Base-by-base conservation (phyloP, 257 asterid species). In the Nicotiana otophora region DNA sequence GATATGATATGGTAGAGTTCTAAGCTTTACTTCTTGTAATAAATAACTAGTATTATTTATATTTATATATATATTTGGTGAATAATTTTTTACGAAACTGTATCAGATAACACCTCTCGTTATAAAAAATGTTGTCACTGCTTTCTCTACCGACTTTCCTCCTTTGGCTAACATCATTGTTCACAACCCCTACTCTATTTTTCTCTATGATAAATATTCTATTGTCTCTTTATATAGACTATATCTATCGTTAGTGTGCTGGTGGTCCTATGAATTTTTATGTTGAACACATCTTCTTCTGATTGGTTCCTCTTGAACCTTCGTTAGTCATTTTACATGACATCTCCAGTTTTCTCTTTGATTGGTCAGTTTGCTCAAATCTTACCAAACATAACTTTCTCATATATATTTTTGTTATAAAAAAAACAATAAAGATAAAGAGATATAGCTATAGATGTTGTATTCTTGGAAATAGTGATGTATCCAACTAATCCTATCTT, bases 401-500 rank as follows among this genome's bases (percentile, higher is more conserved):
- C 60, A 70, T n/a, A 42, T 46, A 14, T 42, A 72, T 42, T 68
- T 46, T 72, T 19, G 12, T 20, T 46, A 5, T 5, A 7, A 39
- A 0, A 23, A 39, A 12, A 42, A 20, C n/a, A 70, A 70, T 42
- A 70, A 11, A 70, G 0, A 42, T 39, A 15, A 39, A 72, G 17
- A 72, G 60, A 46, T 72, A 11, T 46, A 57, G 11, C 58, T 20
- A 39, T 39, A 39, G 46, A 39, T 42, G 11, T n/a, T 70, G 33
- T 34, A 2, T 70, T 70, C 58, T 69, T 69, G 55, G 57, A 69
- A 69, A 39, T 69, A 69, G 33, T 39, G n/a, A 39, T 69, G 33
- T 72, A 20, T 72, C 78, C 78, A 72, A 72, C 78, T 72, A 46
- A 69, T 72, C 23, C 78, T n/a, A 70, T 70, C 34, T 70, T 39